A percentile compares a stretch with the other conserved stretches of the same genome.
Evolutionary conservation across 2,329 filamentous ascomycete species (phyloP).

Genomic region (Alternaria metachromatica): DNA sequence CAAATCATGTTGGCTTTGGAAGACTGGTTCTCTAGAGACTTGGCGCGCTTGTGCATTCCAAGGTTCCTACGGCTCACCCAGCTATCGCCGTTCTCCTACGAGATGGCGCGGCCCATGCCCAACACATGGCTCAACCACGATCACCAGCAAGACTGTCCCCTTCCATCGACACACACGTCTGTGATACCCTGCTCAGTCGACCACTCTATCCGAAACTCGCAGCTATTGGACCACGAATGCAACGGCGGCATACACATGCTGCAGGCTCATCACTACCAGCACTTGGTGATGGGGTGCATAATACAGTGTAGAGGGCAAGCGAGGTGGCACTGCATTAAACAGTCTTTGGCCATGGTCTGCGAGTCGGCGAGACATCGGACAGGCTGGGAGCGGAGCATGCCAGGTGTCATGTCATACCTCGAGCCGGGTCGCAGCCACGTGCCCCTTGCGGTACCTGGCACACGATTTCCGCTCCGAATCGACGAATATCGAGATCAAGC

Average conservation of each 20-base stretch:
- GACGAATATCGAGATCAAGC: slow-evolving; percentile 19
- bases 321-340: slow-evolving; percentile 7
- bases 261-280: background rate
- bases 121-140: background rate
- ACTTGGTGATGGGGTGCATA: background rate
- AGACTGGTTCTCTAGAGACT: background rate
- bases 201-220: background rate
- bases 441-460: slow-evolving; percentile 7
- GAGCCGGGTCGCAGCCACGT: slow-evolving; percentile 10
- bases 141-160: background rate
- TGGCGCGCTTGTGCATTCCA: background rate
- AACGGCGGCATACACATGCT: background rate
- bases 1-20: background rate
- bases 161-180: background rate
- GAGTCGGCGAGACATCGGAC: background rate
- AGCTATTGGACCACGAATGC: background rate
- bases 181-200: background rate
- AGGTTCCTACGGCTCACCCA: background rate
- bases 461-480: slow-evolving; percentile 28
- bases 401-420: slow-evolving; percentile 7
- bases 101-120: background rate
- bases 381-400: background rate
- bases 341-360: background rate
- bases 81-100: background rate
- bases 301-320: background rate